Base-by-base conservation (phyloP, 371 early-diverging fungal genomes). In the Apophysomyces trapeziformis region DNA sequence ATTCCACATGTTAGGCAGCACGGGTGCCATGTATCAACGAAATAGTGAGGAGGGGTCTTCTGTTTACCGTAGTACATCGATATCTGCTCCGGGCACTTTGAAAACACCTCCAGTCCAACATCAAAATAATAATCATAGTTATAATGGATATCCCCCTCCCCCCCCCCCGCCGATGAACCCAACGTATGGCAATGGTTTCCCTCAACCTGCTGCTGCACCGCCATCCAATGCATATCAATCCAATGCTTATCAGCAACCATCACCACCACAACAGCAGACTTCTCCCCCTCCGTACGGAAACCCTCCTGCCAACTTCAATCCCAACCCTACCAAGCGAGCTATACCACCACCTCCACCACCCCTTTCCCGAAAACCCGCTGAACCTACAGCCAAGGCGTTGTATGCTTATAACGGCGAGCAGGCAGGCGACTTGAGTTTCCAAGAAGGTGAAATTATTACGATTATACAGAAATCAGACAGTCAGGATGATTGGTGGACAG, bases 401-500 rank as follows among this genome's bases (percentile, higher is more conserved):
- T 94, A 90, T 72, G 91, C 91, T 58, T 95, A 88, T 75, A 71
- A 63, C 35, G 90, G 89, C 1, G 83, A 89, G 62, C 86, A 92
- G 69, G 73, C 72, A 0, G 92, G 88, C 21, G 94, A 95, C 68
- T 69, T 95, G 47, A 72, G 80, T 32, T 93, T 95, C 71, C 77
- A 74, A 41, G 86, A 87, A 72, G 92, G 90, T 13, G 93, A 94
- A 72, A 66, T 90, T 12, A 92, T 95, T 66, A 85, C 79, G 0
- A 82, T 95, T 32, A 67, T 81, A 32, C 80, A 89, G 60, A 82
- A 85, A 50, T 87, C 89, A 1, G 87, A 89, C 6, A 86, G 82
- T 57, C 79, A 77, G 16, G 83, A 93, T 65, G 91, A 91, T 71
- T 94, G 94, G 95, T 93, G 95, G 95, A 85, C 84, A 37, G 95